These are phyloP conservation scores for Sclerotinia glacialis DNA, from an alignment of 2,329 filamentous ascomycete genomes.

Conservation along the genomic window DNA sequence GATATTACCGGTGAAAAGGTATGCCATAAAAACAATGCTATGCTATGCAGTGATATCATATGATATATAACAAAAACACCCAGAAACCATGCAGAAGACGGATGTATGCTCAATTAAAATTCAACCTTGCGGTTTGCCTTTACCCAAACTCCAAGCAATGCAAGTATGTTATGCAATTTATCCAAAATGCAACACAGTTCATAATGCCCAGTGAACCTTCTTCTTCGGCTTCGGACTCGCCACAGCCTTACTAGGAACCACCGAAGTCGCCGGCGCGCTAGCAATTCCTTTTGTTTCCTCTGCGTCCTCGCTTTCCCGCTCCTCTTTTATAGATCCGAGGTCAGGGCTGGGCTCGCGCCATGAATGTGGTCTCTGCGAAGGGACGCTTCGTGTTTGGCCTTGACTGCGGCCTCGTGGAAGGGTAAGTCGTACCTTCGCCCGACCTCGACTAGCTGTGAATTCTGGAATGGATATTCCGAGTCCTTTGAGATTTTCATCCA, in stretches of 20 bases:
- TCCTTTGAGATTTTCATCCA: slow-evolving; percentile 27
- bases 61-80: background rate
- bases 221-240: slow-evolving; percentile 35
- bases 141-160: slow-evolving; percentile 26
- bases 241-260: slow-evolving; percentile 18
- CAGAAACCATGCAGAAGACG: background rate
- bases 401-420: slow-evolving; percentile 27
- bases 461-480: slow-evolving; percentile 33
- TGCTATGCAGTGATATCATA: background rate
- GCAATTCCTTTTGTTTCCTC: slow-evolving; percentile 23
- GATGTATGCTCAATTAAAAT: slow-evolving; percentile 10
- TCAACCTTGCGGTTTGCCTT: slow-evolving; percentile 13
- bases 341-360: slow-evolving; percentile 39
- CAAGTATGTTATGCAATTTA: slow-evolving; percentile 20
- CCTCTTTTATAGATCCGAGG: slow-evolving; percentile 37
- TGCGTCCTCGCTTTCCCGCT: slow-evolving; percentile 32
- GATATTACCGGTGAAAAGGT: background rate
- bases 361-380: slow-evolving; percentile 32
- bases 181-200: slow-evolving; percentile 27
- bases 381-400: slow-evolving; percentile 34
- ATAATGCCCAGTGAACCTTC: slow-evolving; percentile 38
- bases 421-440: slow-evolving; percentile 30
- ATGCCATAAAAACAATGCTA: background rate
- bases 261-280: slow-evolving; percentile 28
- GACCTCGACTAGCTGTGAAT: slow-evolving; percentile 29